Evolutionary conservation across 2,329 filamentous ascomycete genomes (phyloP), one percentile per base, ranked within the genome.

Genomic region (Ascochyta clinopodiicola): DNA sequence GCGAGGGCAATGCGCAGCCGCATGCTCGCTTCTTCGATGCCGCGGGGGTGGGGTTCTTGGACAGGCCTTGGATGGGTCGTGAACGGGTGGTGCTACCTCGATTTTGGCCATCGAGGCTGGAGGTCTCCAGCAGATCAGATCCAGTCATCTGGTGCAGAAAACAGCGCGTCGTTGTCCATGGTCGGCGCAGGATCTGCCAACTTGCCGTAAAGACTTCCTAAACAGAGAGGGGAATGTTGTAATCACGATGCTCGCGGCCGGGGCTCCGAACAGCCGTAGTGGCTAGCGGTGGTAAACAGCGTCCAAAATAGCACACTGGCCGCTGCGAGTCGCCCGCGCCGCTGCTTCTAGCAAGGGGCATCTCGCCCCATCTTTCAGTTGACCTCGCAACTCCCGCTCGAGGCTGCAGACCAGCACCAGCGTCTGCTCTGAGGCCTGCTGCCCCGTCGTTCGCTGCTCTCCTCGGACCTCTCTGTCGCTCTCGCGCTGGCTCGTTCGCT

Each of bases 381-480:
- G 52, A 38, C 52, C 46, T 51, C 46, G 39, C 52, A 46, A 56
- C 52, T 56, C 46, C 52, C 52, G 52, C 47, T 32, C 42, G 36
- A 43, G 52, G 46, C 46, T 46, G 52, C 40, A 21, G 7, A 29
- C 6, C 27, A 29, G 27, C 27, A 29, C 27, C 27, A 31, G 52
- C 40, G 17, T 10, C 43, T 38, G 52, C 46, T 43, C 37, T 25
- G 46, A 51, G 52, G 46, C 52, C 21, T 44, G 52, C 43, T 46
- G 52, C 46, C 43, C 42, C 42, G 42, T 51, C 52, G 46, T 51
- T 51, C 46, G 46, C 38, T 47, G 52, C 9, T 10, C 13, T 9
- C 27, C 27, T 29, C 27, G 8, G 8, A 29, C 27, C 8, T 29
- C 27, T 9, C 27, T 12, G 27, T 29, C 27, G 7, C n/a, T 34